These are phyloP conservation scores for Acanthamoeba sp. DNA, from an alignment of 208 protist species.

Conservation along the genomic window DNA sequence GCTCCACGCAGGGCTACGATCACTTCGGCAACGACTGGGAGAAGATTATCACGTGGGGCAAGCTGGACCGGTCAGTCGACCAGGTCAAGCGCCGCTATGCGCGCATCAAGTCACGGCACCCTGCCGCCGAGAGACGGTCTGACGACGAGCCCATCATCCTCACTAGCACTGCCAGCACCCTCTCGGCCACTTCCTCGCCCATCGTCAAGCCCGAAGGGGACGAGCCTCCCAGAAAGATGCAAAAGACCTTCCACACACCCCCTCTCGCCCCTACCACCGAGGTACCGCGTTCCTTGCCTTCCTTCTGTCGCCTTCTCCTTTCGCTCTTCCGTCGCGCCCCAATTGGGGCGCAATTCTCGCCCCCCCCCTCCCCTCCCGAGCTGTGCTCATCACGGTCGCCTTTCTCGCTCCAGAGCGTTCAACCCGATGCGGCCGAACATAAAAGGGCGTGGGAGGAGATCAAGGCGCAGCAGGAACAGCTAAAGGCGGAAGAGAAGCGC, in stretches of 20 bases:
- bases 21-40: constrained; percentile 54
- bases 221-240: constrained; percentile 19
- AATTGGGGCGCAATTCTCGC: too few relatives aligned
- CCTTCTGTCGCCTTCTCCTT: neutral
- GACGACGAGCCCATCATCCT: neutral
- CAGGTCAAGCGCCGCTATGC: constrained; percentile 21
- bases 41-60: constrained; percentile 31
- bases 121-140: neutral
- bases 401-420: neutral
- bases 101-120: neutral
- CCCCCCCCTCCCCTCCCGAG: too few relatives aligned
- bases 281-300: neutral
- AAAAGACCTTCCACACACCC: neutral
- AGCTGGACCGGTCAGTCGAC: constrained; percentile 12
- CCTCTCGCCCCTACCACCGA: neutral
- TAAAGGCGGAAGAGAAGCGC: constrained; percentile 24
- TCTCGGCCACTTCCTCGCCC: neutral
- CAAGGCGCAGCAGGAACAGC: neutral
- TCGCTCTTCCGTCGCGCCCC: neutral
- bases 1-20: neutral
- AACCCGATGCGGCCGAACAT: neutral
- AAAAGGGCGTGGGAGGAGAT: neutral
- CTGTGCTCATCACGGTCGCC: too few relatives aligned
- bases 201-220: neutral
- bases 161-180: neutral